These are phyloP conservation scores for Podila minutissima DNA, from an alignment of 192 early-diverging fungal species.

Conservation along the genomic window DNA sequence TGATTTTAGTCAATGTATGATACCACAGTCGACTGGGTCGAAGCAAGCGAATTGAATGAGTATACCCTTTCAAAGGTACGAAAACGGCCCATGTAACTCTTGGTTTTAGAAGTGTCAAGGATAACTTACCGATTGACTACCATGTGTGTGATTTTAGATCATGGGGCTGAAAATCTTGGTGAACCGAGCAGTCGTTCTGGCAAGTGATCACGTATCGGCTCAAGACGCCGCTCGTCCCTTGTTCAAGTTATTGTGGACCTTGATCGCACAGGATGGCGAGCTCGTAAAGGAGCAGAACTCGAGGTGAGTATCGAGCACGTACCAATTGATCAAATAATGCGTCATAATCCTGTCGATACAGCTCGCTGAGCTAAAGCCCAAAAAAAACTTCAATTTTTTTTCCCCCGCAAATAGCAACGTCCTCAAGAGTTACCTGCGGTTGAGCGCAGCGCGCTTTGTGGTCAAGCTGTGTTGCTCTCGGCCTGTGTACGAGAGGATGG, in stretches of 20 bases:
- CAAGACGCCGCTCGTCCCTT: constrained; percentile 59
- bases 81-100: too few species aligned
- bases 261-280: constrained; percentile 76
- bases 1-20: constrained; percentile 22
- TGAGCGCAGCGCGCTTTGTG: constrained; percentile 71
- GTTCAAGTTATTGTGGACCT: constrained; percentile 67
- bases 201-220: constrained; percentile 42
- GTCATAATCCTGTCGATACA: neutral
- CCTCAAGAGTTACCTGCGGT: constrained; percentile 70
- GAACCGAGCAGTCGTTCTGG: constrained; percentile 64
- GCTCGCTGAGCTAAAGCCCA: neutral
- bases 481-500: constrained; percentile 58
- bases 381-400: too few species aligned
- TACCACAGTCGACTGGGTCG: constrained; percentile 70
- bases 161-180: constrained; percentile 73
- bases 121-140: neutral
- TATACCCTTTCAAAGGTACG: constrained; percentile 67
- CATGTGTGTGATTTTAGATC: constrained; percentile 54
- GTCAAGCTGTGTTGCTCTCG: constrained; percentile 66
- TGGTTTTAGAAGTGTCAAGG: neutral
- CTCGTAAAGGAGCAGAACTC: constrained; percentile 60
- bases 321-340: neutral
- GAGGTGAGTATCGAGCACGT: constrained; percentile 21
- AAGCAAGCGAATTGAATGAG: constrained; percentile 64
- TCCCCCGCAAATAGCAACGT: constrained; percentile 31